Conservation (phyloP, 257 asterid species). For the Solanum appendiculatum region DNA sequence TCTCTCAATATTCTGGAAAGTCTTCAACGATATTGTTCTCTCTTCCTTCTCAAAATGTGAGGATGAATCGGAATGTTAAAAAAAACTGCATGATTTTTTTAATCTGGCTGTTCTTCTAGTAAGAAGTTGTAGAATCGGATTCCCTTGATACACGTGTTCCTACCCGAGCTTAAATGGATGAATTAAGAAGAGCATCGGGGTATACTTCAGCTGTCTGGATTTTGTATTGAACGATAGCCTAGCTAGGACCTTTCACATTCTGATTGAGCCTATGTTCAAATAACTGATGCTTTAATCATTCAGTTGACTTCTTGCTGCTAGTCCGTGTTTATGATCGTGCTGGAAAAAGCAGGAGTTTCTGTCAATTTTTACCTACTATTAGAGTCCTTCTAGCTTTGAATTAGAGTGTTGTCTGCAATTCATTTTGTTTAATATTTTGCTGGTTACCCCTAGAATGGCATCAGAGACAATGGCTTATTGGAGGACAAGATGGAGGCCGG, state of each 20-base stretch:
- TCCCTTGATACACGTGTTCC: background rate
- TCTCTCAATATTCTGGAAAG: background rate
- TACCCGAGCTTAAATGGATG: background rate
- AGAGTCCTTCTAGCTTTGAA: background rate
- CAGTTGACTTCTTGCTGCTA: background rate
- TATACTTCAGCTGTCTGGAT: background rate
- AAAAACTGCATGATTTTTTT: background rate
- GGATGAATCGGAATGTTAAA: background rate
- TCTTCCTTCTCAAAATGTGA: background rate
- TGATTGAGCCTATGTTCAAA: background rate
- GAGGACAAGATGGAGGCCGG: background rate
- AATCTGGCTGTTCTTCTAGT: background rate
- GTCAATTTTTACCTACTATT: background rate
- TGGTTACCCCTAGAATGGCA: background rate
- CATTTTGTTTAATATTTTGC: background rate
- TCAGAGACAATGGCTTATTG: background rate
- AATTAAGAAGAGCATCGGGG: background rate
- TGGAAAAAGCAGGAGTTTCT: background rate
- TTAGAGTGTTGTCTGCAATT: background rate
- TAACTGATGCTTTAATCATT: background rate
- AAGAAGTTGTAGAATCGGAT: background rate
- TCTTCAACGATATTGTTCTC: background rate
- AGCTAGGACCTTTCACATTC: background rate
- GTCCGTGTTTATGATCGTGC: background rate
- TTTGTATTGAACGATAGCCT: background rate